Conservation (phyloP, 2,329 filamentous ascomycete genomes). For the Aaosphaeria pasadenensis region DNA sequence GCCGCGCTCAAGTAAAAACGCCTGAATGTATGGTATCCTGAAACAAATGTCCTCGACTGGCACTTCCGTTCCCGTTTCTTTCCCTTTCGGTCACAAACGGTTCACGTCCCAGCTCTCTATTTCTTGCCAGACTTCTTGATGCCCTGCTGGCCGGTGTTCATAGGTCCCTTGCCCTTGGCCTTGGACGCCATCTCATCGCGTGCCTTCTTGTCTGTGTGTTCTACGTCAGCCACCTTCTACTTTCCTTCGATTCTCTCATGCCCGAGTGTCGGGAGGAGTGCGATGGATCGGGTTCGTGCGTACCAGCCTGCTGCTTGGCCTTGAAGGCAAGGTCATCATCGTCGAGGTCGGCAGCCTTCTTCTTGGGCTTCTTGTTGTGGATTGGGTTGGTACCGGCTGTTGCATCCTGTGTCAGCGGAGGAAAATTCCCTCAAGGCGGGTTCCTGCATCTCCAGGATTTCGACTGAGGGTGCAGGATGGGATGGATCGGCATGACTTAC, state of each 20-base stretch:
- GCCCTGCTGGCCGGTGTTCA: constrained; percentile 79
- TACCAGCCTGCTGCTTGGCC: constrained; percentile 82
- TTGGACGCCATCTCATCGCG: constrained; percentile 66
- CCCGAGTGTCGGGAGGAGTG: not conserved
- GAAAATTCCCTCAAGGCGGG: not conserved
- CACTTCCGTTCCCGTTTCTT: too few species aligned
- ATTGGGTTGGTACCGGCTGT: constrained; percentile 53
- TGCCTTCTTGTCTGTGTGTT: constrained; percentile 55
- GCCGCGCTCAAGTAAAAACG: too few species aligned
- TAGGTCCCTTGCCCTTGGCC: constrained; percentile 81
- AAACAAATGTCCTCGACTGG: too few species aligned
- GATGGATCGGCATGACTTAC: constrained; percentile 26
- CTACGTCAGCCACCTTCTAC: constrained; percentile 1
- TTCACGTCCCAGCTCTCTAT: constrained; percentile 48
- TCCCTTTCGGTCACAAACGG: too few species aligned
- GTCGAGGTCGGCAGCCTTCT: constrained; percentile 73
- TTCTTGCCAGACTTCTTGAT: constrained; percentile 99
- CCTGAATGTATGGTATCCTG: too few species aligned
- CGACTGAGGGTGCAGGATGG: not conserved
- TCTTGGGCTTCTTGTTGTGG: constrained; percentile 76
- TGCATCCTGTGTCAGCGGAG: constrained; percentile 10
- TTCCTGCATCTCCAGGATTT: too few species aligned
- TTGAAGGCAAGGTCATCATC: constrained; percentile 82
- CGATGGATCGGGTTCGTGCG: constrained; percentile 21
- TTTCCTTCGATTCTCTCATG: too few species aligned